These are phyloP conservation scores for Kwoniella pini DNA, from an alignment of 768 basidiomycete genomes.

Conservation along the genomic window DNA sequence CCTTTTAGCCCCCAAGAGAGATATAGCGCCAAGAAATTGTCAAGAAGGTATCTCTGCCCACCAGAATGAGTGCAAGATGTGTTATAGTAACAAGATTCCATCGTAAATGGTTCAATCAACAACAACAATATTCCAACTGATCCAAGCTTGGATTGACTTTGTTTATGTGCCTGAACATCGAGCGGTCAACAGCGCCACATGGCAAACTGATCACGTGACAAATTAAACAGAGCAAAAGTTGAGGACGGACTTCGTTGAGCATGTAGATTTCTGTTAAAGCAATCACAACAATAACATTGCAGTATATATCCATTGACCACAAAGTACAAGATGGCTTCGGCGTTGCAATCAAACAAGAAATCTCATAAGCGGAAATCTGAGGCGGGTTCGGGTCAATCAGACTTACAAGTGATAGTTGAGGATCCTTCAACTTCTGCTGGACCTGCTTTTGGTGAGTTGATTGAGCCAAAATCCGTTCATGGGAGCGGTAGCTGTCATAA, in stretches of 20 bases:
- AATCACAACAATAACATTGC: no score
- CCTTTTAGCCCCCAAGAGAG: background rate
- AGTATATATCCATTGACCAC: background rate
- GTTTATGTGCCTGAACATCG: constrained; percentile 16
- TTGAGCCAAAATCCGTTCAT: background rate
- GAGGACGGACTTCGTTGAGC: background rate
- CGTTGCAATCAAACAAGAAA: constrained; percentile 14
- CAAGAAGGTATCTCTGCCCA: constrained; percentile 22
- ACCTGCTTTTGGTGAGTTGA: constrained; percentile 45
- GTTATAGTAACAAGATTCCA: no score
- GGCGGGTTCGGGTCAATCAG: constrained; percentile 1
- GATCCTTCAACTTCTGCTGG: constrained; percentile 32
- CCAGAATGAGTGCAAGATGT: no score
- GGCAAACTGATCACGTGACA: constrained; percentile 6
- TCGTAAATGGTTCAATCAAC: no score
- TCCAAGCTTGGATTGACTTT: background rate
- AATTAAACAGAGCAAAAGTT: constrained; percentile 5
- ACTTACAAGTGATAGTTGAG: constrained; percentile 32
- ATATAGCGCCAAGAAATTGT: background rate
- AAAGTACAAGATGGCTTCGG: constrained; percentile 12
- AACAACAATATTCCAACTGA: no score
- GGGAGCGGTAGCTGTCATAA: background rate
- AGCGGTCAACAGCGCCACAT: background rate
- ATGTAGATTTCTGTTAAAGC: no score
- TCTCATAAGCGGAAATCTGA: constrained; percentile 42